These are phyloP conservation scores for Pelargonium cotyledonis DNA, from an alignment of 441 rosid species.

Conservation along the genomic window DNA sequence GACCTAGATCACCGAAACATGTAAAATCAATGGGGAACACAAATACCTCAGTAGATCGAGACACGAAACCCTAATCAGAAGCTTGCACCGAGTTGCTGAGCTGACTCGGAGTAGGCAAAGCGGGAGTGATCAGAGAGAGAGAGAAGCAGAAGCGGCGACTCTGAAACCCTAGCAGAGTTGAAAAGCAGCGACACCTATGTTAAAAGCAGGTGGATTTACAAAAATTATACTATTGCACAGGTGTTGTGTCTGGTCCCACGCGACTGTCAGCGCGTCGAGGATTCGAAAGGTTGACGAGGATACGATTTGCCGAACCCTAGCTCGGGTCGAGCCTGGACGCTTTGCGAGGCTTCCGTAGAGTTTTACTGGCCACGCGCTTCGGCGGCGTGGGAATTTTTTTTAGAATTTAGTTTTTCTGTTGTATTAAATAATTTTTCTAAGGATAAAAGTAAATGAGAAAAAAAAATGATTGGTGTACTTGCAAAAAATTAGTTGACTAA, in stretches of 20 bases:
- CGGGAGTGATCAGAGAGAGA: conserved; percentile 1
- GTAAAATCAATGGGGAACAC: background rate
- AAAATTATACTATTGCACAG: background rate
- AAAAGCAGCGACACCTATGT: conserved; percentile 4
- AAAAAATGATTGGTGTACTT: no score
- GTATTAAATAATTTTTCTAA: no score
- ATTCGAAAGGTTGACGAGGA: background rate
- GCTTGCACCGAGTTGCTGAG: conserved; percentile 19
- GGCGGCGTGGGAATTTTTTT: no score
- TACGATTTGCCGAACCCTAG: background rate
- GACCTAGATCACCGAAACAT: background rate
- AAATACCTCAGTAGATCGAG: background rate
- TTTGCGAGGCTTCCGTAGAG: no score
- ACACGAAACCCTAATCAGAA: background rate
- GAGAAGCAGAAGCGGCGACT: conserved; percentile 19
- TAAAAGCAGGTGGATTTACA: conserved; percentile 4
- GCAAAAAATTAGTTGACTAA: no score
- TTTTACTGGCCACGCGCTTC: no score
- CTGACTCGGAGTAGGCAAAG: conserved; percentile 13
- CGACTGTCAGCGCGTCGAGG: background rate
- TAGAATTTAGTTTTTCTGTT: no score
- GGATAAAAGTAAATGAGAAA: no score
- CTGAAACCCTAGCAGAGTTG: conserved; percentile 26
- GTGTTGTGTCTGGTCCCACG: background rate
- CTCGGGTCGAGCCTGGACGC: background rate